Conservation (phyloP, 2,329 filamentous ascomycete genomes). For the Zarea fungicola region DNA sequence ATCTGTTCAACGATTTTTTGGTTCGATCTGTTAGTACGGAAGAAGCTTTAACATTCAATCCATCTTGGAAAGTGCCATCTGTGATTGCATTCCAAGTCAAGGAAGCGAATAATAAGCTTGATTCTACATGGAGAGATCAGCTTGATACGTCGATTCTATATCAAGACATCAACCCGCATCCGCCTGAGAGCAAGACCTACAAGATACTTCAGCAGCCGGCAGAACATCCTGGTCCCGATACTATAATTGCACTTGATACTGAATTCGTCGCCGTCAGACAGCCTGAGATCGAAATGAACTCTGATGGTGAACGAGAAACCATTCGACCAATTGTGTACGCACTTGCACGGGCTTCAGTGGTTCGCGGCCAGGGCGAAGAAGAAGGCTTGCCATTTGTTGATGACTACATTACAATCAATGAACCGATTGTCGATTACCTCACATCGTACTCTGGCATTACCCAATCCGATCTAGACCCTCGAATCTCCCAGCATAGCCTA, state of each 20-base stretch:
- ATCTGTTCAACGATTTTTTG: slow-evolving; percentile 95
- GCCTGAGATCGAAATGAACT: slow-evolving; percentile 93
- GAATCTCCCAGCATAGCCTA: slow-evolving; percentile 73
- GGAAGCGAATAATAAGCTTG: slow-evolving; percentile 72
- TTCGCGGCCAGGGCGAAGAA: slow-evolving; percentile 70
- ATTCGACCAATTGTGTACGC: slow-evolving; percentile 88
- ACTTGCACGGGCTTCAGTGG: slow-evolving; percentile 85
- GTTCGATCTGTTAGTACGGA: slow-evolving; percentile 74
- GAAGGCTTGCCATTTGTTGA: slow-evolving; percentile 91
- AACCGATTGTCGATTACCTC: slow-evolving; percentile 90
- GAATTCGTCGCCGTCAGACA: slow-evolving; percentile 93
- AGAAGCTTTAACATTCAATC: slow-evolving; percentile 85
- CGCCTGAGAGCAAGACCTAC: slow-evolving; percentile 47
- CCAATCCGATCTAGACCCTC: slow-evolving; percentile 74
- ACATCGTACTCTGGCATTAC: slow-evolving; percentile 92
- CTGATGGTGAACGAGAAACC: slow-evolving; percentile 85
- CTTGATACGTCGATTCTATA: slow-evolving; percentile 84
- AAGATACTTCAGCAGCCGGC: slow-evolving; percentile 48
- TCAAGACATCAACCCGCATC: slow-evolving; percentile 52
- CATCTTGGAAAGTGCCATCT: slow-evolving; percentile 87
- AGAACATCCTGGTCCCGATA: slow-evolving; percentile 66
- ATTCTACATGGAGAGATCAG: slow-evolving; percentile 77
- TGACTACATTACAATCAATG: slow-evolving; percentile 89
- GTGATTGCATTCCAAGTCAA: slow-evolving; percentile 84
- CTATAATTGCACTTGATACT: slow-evolving; percentile 84